phyloP scores from a whole-genome alignment of 768 basidiomycete genomes.

The Leccinum disarticulatum region DNA sequence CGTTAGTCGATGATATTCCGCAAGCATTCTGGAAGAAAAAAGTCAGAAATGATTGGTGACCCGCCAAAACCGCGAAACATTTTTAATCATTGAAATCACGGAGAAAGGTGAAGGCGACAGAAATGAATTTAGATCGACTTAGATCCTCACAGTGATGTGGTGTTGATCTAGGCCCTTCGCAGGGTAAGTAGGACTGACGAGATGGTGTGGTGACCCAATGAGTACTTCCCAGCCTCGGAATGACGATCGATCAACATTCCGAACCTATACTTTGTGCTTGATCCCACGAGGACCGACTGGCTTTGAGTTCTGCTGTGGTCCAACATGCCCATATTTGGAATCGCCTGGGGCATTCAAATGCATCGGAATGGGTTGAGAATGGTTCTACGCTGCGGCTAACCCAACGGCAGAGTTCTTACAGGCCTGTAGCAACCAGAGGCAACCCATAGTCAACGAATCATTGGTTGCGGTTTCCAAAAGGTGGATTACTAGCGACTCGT shows the following conservation, averaged over 20 bases:
- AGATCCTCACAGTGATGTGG: conserved; percentile 3
- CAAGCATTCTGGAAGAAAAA: conserved; percentile 17
- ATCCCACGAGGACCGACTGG: conserved; percentile 15
- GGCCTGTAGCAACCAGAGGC: background rate
- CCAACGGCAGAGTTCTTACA: background rate
- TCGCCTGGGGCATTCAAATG: conserved; percentile 11
- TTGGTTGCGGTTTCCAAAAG: background rate
- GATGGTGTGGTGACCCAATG: conserved; percentile 18
- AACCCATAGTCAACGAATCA: background rate
- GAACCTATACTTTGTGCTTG: conserved; percentile 16
- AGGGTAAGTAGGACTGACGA: conserved; percentile 13
- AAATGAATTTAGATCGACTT: conserved; percentile 12
- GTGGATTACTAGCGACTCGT: background rate
- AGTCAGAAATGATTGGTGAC: conserved; percentile 5
- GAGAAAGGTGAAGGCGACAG: conserved; percentile 6
- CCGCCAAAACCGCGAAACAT: conserved; percentile 1
- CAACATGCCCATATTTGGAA: conserved; percentile 12
- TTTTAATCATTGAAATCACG: conserved; percentile 11
- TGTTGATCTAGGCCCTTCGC: conserved; percentile 13
- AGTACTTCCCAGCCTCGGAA: conserved; percentile 3
- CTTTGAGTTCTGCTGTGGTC: conserved; percentile 5
- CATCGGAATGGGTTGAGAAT: background rate
- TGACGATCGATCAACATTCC: conserved; percentile 19
- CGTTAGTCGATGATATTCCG: background rate
- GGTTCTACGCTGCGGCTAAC: background rate